Base-by-base conservation (phyloP, 257 asterid species). In the Anisodus tanguticus region DNA sequence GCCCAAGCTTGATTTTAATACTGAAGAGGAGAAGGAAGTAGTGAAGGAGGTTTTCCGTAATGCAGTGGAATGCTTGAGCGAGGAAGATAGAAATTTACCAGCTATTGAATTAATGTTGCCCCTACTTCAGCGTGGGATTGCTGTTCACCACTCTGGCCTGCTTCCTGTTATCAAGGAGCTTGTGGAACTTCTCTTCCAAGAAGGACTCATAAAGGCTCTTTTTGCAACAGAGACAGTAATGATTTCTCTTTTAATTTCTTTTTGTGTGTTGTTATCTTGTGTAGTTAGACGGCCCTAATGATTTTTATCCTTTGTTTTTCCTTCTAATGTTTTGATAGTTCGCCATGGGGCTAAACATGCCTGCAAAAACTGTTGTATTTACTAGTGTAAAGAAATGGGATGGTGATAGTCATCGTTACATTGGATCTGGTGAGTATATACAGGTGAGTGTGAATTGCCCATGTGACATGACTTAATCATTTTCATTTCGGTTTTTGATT, bases 301-400 rank as follows among this genome's bases (percentile, higher is more conserved):
- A 77, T 62, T 85, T 74, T 84, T 82, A 51, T 81, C 57, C 84
- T 31, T 74, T 88, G 71, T 59, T 79, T 88, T 66, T 79, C 67
- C 64, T 76, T 76, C 63, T 76, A 26, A 51, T 81, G 49, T 54
- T 70, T 59, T 49, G 64, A 81, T 90, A 96, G 98, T 95, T 97
- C 64, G 98, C 99, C 51, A 97, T 97, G 99, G 99, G 99, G 77
- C 86, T 97, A 88, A 97, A 97, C 92, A 97, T 97, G 99, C 98
- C 99, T 59, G 99, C 99, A n/a, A 97, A 96, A 93, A 95, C 99
- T 85, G 99, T 96, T 4, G 98, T 97, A 83, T 97, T 97, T 87
- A 97, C 98, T 0, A 93, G 92, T 85, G 98, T 95, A 81, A 97
- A 89, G 87, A 96, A 97, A 87, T 94, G 98, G 98, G 99, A 97